phyloP scores from a whole-genome alignment of 169 alveolate genomes.

The Plasmodium blacklocki region DNA sequence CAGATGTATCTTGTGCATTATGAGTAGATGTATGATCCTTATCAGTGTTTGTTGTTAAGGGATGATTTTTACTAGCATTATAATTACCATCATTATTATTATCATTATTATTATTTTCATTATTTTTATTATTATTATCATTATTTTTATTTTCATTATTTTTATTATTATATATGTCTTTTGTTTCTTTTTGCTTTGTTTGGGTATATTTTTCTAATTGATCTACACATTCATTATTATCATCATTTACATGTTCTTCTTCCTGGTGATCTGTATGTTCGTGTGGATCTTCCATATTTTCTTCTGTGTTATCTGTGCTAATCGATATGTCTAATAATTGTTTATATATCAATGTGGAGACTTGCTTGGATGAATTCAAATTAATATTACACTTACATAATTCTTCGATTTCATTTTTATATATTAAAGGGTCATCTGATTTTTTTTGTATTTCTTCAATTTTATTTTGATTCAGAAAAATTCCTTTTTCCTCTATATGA shows the following conservation, averaged over 20 bases:
- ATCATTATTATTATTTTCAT: neutral
- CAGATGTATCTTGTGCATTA: too few species aligned
- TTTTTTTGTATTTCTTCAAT: constrained; percentile 58
- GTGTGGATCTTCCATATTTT: neutral
- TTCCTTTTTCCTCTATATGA: constrained; percentile 68
- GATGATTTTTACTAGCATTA: neutral
- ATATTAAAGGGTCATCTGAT: constrained; percentile 43
- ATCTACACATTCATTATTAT: too few species aligned
- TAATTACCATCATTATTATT: neutral
- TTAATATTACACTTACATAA: constrained; percentile 57
- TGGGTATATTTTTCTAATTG: neutral
- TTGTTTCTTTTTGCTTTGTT: neutral
- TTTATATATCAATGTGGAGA: constrained; percentile 44
- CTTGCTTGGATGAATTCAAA: constrained; percentile 77
- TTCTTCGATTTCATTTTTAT: constrained; percentile 57
- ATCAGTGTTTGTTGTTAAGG: too few species aligned
- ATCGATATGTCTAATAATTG: constrained; percentile 1
- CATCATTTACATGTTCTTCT: neutral
- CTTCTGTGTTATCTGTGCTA: neutral
- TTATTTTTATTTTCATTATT: neutral
- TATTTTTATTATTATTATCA: neutral
- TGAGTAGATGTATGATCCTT: too few species aligned
- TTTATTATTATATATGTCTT: neutral
- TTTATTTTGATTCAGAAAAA: constrained; percentile 59
- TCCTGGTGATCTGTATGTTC: neutral